Percentiles rank a stretch among this genome's conserved stretches.
Conservation (phyloP, 202 grass and related monocot genomes). For the Bolboschoenoplectus hybrid region DNA sequence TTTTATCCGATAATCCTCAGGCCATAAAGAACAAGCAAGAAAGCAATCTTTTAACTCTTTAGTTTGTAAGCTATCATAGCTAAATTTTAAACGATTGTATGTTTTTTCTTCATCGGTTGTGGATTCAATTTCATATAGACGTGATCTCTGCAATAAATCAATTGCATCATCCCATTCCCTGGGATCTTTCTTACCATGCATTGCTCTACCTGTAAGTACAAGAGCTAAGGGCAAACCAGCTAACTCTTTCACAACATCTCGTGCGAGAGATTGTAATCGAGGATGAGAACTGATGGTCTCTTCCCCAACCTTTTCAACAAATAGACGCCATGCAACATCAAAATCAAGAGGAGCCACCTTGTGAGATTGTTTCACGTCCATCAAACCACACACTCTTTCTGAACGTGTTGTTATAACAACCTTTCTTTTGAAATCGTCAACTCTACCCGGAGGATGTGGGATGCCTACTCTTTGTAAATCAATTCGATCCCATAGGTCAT, state of each 20-base stretch:
- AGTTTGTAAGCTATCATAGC: too few relatives aligned
- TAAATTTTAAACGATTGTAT: too few relatives aligned
- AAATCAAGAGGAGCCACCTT: constrained; percentile 27
- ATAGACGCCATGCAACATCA: constrained; percentile 11
- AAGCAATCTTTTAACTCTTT: too few relatives aligned
- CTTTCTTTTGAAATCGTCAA: not conserved
- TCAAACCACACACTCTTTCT: not conserved
- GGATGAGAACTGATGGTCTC: not conserved
- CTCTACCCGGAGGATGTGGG: not conserved
- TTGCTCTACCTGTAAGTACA: constrained; percentile 15
- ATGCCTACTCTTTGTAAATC: constrained; percentile 39
- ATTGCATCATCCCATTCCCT: not conserved
- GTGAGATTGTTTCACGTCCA: not conserved
- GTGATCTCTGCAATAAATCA: too few relatives aligned
- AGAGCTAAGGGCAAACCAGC: constrained; percentile 38
- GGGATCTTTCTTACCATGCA: constrained; percentile 19
- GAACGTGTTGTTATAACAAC: constrained; percentile 28
- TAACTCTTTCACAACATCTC: not conserved
- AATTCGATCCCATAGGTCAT: constrained; percentile 37
- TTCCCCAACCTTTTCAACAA: not conserved
- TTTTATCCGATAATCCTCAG: too few relatives aligned
- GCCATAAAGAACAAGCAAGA: too few relatives aligned
- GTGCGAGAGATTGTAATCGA: not conserved
- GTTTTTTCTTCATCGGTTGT: too few relatives aligned
- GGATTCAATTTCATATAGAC: too few relatives aligned